Evolutionary conservation across 768 basidiomycete genomes (phyloP).

Genomic region (Mycena leptocephala): DNA sequence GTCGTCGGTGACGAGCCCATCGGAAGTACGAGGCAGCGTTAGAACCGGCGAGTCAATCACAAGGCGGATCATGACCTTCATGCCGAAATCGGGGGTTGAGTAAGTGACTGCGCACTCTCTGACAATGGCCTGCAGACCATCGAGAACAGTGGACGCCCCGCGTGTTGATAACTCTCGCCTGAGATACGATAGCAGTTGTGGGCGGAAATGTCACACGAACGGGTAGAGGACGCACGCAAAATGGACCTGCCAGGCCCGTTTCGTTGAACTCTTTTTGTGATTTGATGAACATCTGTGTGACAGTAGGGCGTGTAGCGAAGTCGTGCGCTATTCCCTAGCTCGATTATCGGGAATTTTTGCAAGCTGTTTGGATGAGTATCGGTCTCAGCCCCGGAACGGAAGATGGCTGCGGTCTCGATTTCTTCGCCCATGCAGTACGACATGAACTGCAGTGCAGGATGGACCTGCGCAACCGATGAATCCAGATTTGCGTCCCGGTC

Average conservation of each 20-base stretch:
- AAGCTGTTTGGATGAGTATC: neutral
- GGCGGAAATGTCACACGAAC: neutral
- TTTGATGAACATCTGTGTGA: slow-evolving; percentile 1
- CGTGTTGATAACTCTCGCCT: slow-evolving; percentile 1
- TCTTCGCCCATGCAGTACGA: neutral
- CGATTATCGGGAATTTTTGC: neutral
- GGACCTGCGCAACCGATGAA: neutral
- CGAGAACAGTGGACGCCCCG: neutral
- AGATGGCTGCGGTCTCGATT: slow-evolving; percentile 7
- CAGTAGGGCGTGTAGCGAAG: slow-evolving; percentile 15
- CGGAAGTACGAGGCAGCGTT: neutral
- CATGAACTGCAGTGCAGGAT: slow-evolving; percentile 9
- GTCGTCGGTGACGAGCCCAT: neutral
- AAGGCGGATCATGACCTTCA: neutral
- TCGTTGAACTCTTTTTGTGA: neutral
- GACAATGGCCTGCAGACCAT: slow-evolving; percentile 9
- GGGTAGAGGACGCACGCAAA: neutral
- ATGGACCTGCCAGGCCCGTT: neutral
- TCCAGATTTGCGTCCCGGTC: neutral
- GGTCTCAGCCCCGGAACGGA: neutral
- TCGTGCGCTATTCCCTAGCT: neutral
- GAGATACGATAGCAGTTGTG: neutral
- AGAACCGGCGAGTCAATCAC: neutral
- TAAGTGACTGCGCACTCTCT: neutral
- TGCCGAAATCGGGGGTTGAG: neutral